Evolutionary conservation across 352 stramenopile genomes (phyloP), one percentile per base, ranked within the genome.

Genomic region (Globisporangium spinosum): DNA sequence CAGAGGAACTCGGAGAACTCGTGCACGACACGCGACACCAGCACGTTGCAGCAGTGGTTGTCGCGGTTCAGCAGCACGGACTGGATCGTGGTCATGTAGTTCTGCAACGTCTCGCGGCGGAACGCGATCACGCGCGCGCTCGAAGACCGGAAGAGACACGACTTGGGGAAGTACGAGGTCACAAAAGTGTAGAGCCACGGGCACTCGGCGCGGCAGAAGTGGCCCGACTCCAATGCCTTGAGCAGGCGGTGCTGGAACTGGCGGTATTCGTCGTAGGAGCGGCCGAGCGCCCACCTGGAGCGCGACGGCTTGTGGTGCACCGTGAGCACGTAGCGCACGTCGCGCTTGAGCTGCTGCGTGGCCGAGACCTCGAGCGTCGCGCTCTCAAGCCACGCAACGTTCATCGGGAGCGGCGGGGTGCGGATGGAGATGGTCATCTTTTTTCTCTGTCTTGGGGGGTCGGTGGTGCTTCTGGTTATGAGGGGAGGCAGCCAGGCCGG

Each of bases 141-240:
- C 23, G 74, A 72, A 47, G 40, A 62, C 6, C 69, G 68, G 27
- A 85, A 65, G 29, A 85, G 51, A n/a, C 72, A 68, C 29, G 71
- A 71, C 65, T 79, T 82, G 8, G 78, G 76, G 56, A 75, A 86
- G 35, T 82, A 80, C 56, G 72, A 79, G 47, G 73, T 83, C 49
- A 87, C 59, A 60, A 85, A 85, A 38, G 74, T 75, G 68, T 73
- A 82, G 25, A 87, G 58, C 73, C 72, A 83, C 65, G 77, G 77
- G 59, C 77, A 87, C 63, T 82, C 79, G 4, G 77, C 79, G 35
- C 77, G 56, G 51, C 77, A 85, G 62, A 84, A 85, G 61, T 85
- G 79, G 23, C 77, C 77, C 5, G 67, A 72, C 40, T 62, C 49
- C 64, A 87, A 64, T 20, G 57, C 53, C 0, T 54, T 13, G 17